Percentiles rank a stretch among this genome's conserved stretches.
These are phyloP conservation scores for Fusarium subglutinans DNA, from an alignment of 2,329 filamentous ascomycete species.

Conservation along the genomic window DNA sequence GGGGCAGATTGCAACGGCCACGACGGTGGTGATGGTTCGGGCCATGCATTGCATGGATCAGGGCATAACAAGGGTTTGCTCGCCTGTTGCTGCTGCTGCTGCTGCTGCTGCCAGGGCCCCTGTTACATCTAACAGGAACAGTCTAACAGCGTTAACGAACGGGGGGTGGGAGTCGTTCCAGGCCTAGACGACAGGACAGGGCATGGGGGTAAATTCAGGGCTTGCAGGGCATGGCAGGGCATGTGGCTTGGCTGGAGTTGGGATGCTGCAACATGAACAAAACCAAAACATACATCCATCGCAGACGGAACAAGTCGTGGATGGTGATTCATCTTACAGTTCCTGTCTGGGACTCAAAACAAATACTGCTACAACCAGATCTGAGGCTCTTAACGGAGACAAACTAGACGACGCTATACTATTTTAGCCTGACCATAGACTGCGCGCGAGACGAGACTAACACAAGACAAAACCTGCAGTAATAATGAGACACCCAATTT, in stretches of 20 bases:
- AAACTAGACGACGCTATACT: constrained; percentile 4
- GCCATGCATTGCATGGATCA: constrained; percentile 23
- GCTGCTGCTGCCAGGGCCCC: constrained; percentile 9
- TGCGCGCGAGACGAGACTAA: constrained; percentile 26
- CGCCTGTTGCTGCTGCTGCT: not conserved
- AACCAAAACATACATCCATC: constrained; percentile 15
- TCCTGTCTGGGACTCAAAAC: constrained; percentile 33
- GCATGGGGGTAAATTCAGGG: not conserved
- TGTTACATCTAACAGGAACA: constrained; percentile 27
- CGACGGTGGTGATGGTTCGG: constrained; percentile 43
- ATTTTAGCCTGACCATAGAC: constrained; percentile 8
- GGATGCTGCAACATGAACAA: constrained; percentile 31
- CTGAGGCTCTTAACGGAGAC: constrained; percentile 14
- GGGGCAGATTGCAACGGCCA: constrained; percentile 44
- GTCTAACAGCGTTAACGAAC: constrained; percentile 8
- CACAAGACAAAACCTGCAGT: constrained; percentile 15
- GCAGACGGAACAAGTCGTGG: constrained; percentile 24
- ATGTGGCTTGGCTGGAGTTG: constrained; percentile 21
- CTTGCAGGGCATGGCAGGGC: not conserved
- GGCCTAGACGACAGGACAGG: constrained; percentile 10
- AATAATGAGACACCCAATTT: constrained; percentile 13
- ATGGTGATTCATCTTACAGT: constrained; percentile 24
- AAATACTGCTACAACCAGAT: constrained; percentile 11
- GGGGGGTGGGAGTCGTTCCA: constrained; percentile 25
- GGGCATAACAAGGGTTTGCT: constrained; percentile 1